These are phyloP conservation scores for Dimocarpus longan DNA, from an alignment of 345 rosid species.

Conservation along the genomic window DNA sequence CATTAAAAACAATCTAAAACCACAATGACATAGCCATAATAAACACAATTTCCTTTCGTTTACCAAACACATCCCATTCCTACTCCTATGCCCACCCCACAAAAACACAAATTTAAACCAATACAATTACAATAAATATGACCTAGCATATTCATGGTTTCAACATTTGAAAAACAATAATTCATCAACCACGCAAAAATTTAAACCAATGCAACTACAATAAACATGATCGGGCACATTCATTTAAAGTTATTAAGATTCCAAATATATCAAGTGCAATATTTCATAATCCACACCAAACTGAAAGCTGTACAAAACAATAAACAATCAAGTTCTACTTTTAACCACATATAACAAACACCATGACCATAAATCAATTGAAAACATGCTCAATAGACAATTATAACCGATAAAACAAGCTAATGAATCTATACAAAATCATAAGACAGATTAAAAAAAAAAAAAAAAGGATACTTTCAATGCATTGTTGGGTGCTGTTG, in stretches of 20 bases:
- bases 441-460: constrained; percentile 8
- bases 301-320: not conserved
- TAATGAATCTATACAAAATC: not conserved
- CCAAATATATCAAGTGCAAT: too few relatives aligned
- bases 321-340: not conserved
- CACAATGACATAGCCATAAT: not conserved
- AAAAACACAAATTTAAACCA: not conserved
- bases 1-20: not conserved
- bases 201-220: too few relatives aligned
- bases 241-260: too few relatives aligned
- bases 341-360: not conserved
- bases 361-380: not conserved
- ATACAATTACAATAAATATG: not conserved
- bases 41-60: not conserved
- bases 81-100: not conserved
- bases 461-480: constrained; percentile 77
- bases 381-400: not conserved
- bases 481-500: constrained; percentile 94
- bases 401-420: too few relatives aligned
- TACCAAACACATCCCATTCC: not conserved
- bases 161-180: not conserved
- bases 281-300: not conserved
- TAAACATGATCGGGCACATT: too few relatives aligned
- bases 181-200: not conserved
- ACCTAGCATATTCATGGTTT: not conserved